phyloP scores from a whole-genome alignment of 495 filamentous ascomycete genomes.

The Rusavskia elegans region DNA sequence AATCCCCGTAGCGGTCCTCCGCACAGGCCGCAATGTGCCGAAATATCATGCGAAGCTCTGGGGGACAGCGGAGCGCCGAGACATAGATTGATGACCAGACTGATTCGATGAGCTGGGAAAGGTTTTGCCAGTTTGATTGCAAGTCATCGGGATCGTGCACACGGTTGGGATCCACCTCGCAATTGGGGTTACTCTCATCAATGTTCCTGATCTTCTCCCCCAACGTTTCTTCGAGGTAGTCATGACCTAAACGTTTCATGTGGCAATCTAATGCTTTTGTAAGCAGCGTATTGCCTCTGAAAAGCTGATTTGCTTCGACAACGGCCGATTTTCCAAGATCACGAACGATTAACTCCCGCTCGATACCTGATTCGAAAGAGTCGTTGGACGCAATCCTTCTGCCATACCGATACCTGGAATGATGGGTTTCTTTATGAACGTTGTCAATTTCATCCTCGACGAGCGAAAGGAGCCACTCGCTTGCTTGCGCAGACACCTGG shows the following conservation, averaged over 20 bases:
- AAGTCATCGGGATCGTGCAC: conserved; percentile 58
- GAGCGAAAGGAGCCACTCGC: conserved; percentile 82
- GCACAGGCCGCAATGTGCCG: conserved; percentile 87
- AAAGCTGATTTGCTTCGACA: conserved; percentile 82
- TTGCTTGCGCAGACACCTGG: conserved; percentile 78
- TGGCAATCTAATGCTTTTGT: conserved; percentile 90
- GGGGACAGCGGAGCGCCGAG: conserved; percentile 57
- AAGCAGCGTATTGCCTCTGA: conserved; percentile 85
- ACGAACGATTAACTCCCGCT: conserved; percentile 45
- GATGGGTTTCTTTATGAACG: conserved; percentile 57
- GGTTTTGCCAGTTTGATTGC: conserved; percentile 65
- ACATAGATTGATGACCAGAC: conserved; percentile 72
- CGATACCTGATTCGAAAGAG: conserved; percentile 44
- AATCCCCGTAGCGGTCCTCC: conserved; percentile 94
- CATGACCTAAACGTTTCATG: conserved; percentile 86
- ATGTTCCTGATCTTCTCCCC: conserved; percentile 74
- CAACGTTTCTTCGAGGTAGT: conserved; percentile 82
- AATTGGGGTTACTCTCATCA: conserved; percentile 74
- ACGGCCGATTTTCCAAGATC: conserved; percentile 41
- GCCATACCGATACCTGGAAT: conserved; percentile 57
- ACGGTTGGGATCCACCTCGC: conserved; percentile 82
- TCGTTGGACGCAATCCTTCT: conserved; percentile 67
- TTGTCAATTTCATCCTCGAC: conserved; percentile 97
- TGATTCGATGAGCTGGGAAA: conserved; percentile 60
- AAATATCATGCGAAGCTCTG: conserved; percentile 75